Conservation (phyloP, 1,139 yeast species). For the Lodderomyces beijingensis region DNA sequence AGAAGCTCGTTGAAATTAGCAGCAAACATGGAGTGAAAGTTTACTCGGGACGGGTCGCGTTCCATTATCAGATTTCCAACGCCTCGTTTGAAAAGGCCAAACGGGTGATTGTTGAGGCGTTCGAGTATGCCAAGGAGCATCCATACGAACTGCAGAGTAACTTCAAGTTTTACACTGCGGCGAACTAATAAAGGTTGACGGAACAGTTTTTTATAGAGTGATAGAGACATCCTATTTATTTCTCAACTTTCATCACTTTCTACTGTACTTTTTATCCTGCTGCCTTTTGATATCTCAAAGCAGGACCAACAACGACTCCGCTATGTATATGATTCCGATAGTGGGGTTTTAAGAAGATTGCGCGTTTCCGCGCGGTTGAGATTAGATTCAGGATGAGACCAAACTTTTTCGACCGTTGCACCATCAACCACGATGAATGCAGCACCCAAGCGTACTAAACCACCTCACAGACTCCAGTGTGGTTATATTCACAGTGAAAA, state of each 20-base stretch:
- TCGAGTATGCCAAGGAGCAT: slow-evolving; percentile 25
- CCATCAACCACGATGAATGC: no score
- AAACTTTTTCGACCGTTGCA: no score
- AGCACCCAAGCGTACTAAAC: no score
- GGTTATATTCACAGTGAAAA: slow-evolving; percentile 7
- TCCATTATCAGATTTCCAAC: slow-evolving; percentile 36
- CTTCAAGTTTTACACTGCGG: slow-evolving; percentile 11
- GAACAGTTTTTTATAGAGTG: neutral
- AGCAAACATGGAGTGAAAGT: slow-evolving; percentile 26
- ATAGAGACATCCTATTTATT: neutral
- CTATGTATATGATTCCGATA: no score
- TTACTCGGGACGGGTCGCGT: slow-evolving; percentile 30
- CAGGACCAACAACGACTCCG: no score
- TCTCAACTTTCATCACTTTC: neutral
- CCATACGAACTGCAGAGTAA: slow-evolving; percentile 18
- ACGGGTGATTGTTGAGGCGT: slow-evolving; percentile 25
- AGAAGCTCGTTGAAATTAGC: slow-evolving; percentile 21
- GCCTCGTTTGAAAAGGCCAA: slow-evolving; percentile 30
- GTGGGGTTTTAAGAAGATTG: no score
- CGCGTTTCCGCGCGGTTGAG: no score
- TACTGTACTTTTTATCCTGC: no score
- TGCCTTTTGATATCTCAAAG: no score
- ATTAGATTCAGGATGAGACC: no score
- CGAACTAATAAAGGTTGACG: slow-evolving; percentile 5
- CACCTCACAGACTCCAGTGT: slow-evolving; percentile 5